Evolutionary conservation across 192 early-diverging fungal species (phyloP), one percentile per base, ranked within the genome.

Genomic region (Dispira parvispora): DNA sequence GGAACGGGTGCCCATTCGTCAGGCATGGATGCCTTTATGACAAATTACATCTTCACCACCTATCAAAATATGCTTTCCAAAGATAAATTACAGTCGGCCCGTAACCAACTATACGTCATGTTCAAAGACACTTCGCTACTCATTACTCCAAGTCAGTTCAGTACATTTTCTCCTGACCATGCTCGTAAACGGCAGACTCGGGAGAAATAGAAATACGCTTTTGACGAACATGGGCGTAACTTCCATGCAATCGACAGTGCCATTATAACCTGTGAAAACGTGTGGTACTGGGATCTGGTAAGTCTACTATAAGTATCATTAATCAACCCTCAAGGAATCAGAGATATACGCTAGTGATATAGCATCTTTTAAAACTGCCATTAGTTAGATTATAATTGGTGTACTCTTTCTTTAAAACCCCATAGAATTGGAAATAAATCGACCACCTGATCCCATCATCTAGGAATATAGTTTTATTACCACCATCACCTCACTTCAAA

Each of bases 11-110:
- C 13, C 20, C 53, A 55, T 55, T 21, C 53, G 2, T 55, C 53
- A 9, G 53, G 53, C 9, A 27, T 21, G 21, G 53, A 55, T 21
- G 53, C 53, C 20, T 55, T 27, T 28, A 55, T 55, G 53, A 55
- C 53, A 13, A 28, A 28, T 3, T 55, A 23, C 53, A 21, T 55
- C 20, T 26, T 55, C 18, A 13, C 25, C 23, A 18, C 25, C 9
- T 55, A 23, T 25, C 28, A 27, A 55, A 8, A 55, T 23, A 28
- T 27, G 25, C 18, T 14, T 55, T 13, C 12, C 23, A 14, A 23
- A 14, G 20, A 55, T 23, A 55, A 27, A 14, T 12, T 26, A 14
- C 13, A 13, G 8, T 13, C 21, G 53, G 53, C 53, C 21, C 53
- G 53, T 14, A 55, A 55, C 9, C 13, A 26, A 55, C 18, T 55